Percentiles rank a stretch among this genome's conserved stretches.
These are phyloP conservation scores for Ophiosphaerella korrae DNA, from an alignment of 2,329 filamentous ascomycete species.

Conservation along the genomic window DNA sequence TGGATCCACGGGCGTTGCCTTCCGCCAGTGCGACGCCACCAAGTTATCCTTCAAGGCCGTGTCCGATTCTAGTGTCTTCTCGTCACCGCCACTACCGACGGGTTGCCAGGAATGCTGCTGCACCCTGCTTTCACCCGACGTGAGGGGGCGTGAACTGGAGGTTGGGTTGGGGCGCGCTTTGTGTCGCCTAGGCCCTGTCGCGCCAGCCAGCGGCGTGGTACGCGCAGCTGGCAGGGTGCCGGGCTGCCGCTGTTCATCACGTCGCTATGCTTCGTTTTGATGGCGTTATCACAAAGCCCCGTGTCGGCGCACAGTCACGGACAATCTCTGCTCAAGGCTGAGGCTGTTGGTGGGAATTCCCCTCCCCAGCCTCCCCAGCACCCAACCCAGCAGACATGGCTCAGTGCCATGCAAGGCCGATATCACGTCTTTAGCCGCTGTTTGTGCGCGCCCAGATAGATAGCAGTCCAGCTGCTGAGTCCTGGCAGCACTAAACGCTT, in stretches of 20 bases:
- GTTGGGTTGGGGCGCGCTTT: conserved; percentile 9
- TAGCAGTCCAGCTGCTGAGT: conserved; percentile 6
- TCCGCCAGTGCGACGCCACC: conserved; percentile 1
- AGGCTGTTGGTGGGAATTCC: conserved; percentile 3
- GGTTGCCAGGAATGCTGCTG: conserved; percentile 2
- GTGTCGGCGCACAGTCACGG: background rate
- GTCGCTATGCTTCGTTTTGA: too few relatives aligned
- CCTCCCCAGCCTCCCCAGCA: background rate
- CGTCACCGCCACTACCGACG: too few relatives aligned
- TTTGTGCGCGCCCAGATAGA: conserved; percentile 6
- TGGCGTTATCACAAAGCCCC: too few relatives aligned
- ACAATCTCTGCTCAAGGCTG: background rate
- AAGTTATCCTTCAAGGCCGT: conserved; percentile 6
- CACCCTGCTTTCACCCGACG: conserved; percentile 19
- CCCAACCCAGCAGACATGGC: background rate
- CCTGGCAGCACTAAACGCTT: conserved; percentile 4
- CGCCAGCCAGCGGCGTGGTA: background rate
- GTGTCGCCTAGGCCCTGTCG: conserved; percentile 13
- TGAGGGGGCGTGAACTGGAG: conserved; percentile 4
- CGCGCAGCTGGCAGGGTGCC: background rate
- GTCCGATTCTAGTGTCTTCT: background rate
- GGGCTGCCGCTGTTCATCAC: background rate
- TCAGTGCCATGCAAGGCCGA: conserved; percentile 6
- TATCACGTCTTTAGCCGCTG: conserved; percentile 35
- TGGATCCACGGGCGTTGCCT: too few relatives aligned